phyloP scores from a whole-genome alignment of 139 green algal genomes.

The Picochlorum sp. region DNA sequence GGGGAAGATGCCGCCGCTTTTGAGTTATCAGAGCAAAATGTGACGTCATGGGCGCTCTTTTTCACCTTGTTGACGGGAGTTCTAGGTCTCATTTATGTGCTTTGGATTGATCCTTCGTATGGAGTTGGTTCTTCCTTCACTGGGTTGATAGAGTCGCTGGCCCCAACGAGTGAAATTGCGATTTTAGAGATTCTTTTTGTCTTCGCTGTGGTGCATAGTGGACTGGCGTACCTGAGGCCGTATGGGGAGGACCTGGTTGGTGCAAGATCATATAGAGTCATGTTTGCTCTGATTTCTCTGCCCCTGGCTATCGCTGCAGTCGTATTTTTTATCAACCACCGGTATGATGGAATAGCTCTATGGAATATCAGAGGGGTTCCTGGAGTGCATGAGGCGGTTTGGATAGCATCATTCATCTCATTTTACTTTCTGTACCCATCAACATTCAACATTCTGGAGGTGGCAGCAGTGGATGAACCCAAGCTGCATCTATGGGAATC shows the following conservation, averaged over 20 bases:
- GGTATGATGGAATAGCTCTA: conserved; percentile 67
- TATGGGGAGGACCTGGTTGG: conserved; percentile 76
- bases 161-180: conserved; percentile 39
- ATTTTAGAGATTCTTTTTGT: conserved; percentile 76
- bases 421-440: conserved; percentile 99
- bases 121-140: conserved; percentile 69
- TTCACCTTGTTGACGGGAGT: conserved; percentile 62
- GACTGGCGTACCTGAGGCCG: conserved; percentile 73
- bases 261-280: conserved; percentile 78
- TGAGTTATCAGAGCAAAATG: conserved; percentile 55
- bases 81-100: conserved; percentile 66
- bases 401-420: conserved; percentile 85
- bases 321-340: conserved; percentile 98
- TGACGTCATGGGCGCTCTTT: conserved; percentile 74
- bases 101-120: conserved; percentile 67
- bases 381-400: conserved; percentile 75
- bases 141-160: conserved; percentile 31
- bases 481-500: conserved; percentile 98
- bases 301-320: conserved; percentile 80
- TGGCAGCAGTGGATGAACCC: conserved; percentile 88
- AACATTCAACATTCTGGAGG: conserved; percentile 98
- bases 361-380: conserved; percentile 75
- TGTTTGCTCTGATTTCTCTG: conserved; percentile 81
- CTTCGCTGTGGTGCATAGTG: conserved; percentile 84
- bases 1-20: conserved; percentile 91